Evolutionary conservation across 2,329 filamentous ascomycete genomes (phyloP).

Genomic region (Apiospora malaysiana): DNA sequence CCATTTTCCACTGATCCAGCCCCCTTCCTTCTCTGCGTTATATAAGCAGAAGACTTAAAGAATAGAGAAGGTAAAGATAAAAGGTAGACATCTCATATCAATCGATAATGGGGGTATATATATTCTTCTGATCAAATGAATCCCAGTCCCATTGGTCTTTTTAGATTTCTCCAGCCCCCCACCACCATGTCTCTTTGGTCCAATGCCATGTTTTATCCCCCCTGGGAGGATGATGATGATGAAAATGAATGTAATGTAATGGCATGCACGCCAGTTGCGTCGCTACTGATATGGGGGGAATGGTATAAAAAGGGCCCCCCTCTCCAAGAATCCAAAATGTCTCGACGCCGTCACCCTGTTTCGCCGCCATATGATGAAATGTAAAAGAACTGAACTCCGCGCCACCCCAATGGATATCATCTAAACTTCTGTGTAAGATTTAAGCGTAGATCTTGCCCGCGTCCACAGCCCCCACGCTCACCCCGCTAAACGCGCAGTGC

Average conservation of each 20-base stretch:
- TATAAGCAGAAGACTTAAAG: not conserved
- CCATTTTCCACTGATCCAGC: not conserved
- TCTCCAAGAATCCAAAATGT: no score
- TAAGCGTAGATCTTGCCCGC: constrained; percentile 46
- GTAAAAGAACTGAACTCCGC: not conserved
- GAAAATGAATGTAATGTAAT: no score
- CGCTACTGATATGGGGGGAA: no score
- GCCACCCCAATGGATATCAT: not conserved
- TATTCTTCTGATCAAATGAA: constrained; percentile 14
- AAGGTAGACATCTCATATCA: not conserved
- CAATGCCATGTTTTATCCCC: not conserved
- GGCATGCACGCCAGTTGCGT: no score
- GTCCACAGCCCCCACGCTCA: constrained; percentile 41
- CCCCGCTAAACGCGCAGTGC: constrained; percentile 52
- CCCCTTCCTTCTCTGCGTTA: not conserved
- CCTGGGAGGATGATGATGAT: not conserved
- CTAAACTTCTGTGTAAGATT: not conserved
- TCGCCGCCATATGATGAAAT: not conserved
- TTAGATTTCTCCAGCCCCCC: not conserved
- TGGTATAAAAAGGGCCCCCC: no score
- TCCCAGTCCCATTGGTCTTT: constrained; percentile 11
- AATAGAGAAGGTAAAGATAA: not conserved
- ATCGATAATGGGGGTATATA: constrained; percentile 4
- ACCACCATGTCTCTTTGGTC: no score
- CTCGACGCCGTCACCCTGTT: no score